Conservation (phyloP, 176 grass and related monocot genomes). For the Zea mays region Zm-B73-REFERENCE-NAM-5.0 NC_050097.1:14933001-14933500, state of each 20-base stretch:
- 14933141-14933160: conserved; percentile 5
- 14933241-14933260: neutral
- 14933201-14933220: no score
- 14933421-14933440: neutral
- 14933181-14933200: neutral
- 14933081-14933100: conserved; percentile 64
- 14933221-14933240: neutral
- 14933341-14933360: neutral
- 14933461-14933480: neutral
- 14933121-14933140: neutral
- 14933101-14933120: conserved; percentile 25
- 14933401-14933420: neutral
- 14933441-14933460: neutral
- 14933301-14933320: neutral
- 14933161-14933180: conserved; percentile 35
- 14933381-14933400: neutral
- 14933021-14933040: conserved; percentile 65
- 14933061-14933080: conserved; percentile 87
- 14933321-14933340: neutral
- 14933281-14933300: no score
- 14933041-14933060: conserved; percentile 75
- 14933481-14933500: neutral
- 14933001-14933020: conserved; percentile 56
- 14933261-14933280: neutral
- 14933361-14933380: neutral